Conservation (phyloP, 306 rosid species). For the Oemleria cerasiformis region DNA sequence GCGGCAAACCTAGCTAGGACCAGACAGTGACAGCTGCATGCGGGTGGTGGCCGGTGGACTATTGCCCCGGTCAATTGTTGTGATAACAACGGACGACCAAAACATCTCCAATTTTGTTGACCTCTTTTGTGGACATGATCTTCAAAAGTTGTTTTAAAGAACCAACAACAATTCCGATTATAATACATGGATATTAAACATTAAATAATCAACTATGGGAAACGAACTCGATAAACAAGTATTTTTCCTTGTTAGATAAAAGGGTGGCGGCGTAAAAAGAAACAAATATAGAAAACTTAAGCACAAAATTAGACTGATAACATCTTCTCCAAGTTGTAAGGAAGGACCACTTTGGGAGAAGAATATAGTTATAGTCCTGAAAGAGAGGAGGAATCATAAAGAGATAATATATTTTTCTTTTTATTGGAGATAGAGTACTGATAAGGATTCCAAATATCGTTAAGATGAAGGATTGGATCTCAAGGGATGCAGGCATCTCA, state of each 20-base stretch:
- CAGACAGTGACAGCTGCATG: slow-evolving; percentile 6
- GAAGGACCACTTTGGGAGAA: slow-evolving; percentile 40
- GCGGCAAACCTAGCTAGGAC: slow-evolving; percentile 30
- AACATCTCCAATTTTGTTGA: too few species aligned
- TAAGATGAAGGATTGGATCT: slow-evolving; percentile 31
- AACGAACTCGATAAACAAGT: too few species aligned
- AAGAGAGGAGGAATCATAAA: slow-evolving; percentile 33
- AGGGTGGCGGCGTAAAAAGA: neutral
- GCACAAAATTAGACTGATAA: neutral
- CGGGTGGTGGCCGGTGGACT: slow-evolving; percentile 15
- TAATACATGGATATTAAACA: too few species aligned
- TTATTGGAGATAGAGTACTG: slow-evolving; percentile 37
- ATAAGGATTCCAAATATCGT: slow-evolving; percentile 46
- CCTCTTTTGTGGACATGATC: too few species aligned
- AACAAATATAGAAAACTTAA: neutral
- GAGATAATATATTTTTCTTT: slow-evolving; percentile 21
- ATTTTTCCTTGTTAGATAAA: too few species aligned
- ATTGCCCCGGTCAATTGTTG: neutral
- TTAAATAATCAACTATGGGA: too few species aligned
- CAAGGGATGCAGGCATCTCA: slow-evolving; percentile 31
- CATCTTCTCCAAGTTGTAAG: slow-evolving; percentile 31
- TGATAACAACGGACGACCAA: too few species aligned
- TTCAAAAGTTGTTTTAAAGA: too few species aligned
- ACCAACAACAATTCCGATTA: too few species aligned
- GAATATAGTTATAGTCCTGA: slow-evolving; percentile 18